A percentile compares a stretch with the other conserved stretches of the same genome.
Conservation (phyloP, 495 filamentous ascomycete genomes). For the Thermothielavioides terrestris region DNA sequence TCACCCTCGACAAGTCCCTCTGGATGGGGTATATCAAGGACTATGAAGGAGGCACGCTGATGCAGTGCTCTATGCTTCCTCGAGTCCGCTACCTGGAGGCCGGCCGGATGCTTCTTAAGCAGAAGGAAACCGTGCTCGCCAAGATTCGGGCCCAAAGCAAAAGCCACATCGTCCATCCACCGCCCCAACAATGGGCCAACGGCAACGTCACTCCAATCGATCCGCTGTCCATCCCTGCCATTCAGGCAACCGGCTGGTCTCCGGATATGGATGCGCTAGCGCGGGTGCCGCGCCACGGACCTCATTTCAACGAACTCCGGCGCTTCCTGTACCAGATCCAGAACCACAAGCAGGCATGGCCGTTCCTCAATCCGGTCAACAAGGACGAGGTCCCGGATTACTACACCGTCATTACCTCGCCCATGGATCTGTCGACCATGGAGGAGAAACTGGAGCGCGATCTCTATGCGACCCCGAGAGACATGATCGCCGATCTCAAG, state of each 20-base stretch:
- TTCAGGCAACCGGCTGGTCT: constrained; percentile 84
- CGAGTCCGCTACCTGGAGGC: constrained; percentile 82
- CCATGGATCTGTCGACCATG: constrained; percentile 93
- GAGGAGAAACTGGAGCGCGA: constrained; percentile 85
- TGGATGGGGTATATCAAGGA: constrained; percentile 99
- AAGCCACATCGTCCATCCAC: constrained; percentile 74
- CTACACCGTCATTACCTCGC: constrained; percentile 88
- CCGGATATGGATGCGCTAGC: constrained; percentile 92
- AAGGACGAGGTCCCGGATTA: constrained; percentile 90
- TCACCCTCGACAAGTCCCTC: constrained; percentile 72
- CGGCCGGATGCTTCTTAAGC: constrained; percentile 86
- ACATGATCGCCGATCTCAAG: constrained; percentile 79
- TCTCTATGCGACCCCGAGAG: constrained; percentile 73
- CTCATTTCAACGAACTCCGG: constrained; percentile 81
- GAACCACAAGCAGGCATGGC: constrained; percentile 85
- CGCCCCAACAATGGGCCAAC: constrained; percentile 67
- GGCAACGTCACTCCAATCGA: constrained; percentile 54
- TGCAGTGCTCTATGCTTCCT: constrained; percentile 96
- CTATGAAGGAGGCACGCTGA: constrained; percentile 95
- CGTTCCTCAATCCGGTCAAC: constrained; percentile 85
- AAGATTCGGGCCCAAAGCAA: constrained; percentile 88
- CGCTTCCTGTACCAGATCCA: constrained; percentile 89
- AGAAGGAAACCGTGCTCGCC: constrained; percentile 82
- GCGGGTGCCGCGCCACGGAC: constrained; percentile 83
- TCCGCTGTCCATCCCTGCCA: constrained; percentile 66